Evolutionary conservation across 1,284 basidiomycete genomes (phyloP).

Genomic region (Cutaneotrichosporon mucoides): DNA sequence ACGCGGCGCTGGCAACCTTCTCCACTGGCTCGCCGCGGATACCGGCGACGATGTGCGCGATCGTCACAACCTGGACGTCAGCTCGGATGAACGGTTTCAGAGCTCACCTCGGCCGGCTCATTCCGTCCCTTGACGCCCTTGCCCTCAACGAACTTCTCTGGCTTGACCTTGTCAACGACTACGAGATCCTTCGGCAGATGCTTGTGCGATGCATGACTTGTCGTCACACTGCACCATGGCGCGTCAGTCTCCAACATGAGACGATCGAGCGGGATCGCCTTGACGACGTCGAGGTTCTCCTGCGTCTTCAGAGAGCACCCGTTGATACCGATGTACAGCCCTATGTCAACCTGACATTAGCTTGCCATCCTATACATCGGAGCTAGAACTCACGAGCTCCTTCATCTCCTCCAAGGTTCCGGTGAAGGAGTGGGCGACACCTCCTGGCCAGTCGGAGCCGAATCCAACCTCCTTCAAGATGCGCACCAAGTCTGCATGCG

Average conservation of each 20-base stretch:
- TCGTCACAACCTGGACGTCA: slow-evolving; percentile 55
- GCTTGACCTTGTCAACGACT: slow-evolving; percentile 57
- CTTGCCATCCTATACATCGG: too few relatives aligned
- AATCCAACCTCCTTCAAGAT: slow-evolving; percentile 34
- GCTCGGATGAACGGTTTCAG: neutral
- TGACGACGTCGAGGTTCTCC: slow-evolving; percentile 63
- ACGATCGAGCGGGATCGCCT: slow-evolving; percentile 60
- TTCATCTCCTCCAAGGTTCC: slow-evolving; percentile 63
- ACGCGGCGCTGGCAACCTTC: slow-evolving; percentile 59
- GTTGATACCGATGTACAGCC: slow-evolving; percentile 71
- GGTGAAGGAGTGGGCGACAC: slow-evolving; percentile 84
- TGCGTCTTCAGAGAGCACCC: slow-evolving; percentile 80
- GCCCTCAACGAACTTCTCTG: slow-evolving; percentile 63
- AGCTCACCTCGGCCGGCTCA: slow-evolving; percentile 61
- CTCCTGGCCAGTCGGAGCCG: slow-evolving; percentile 57
- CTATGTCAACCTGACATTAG: slow-evolving; percentile 55
- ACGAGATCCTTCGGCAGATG: slow-evolving; percentile 59
- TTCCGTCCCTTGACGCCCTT: slow-evolving; percentile 75
- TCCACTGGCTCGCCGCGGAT: slow-evolving; percentile 59
- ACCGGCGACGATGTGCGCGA: slow-evolving; percentile 70
- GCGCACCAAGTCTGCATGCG: slow-evolving; percentile 67
- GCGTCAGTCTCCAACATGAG: slow-evolving; percentile 81
- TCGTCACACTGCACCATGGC: slow-evolving; percentile 77
- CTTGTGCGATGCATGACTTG: slow-evolving; percentile 66
- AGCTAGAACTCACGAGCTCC: slow-evolving; percentile 53